Percentiles rank a stretch among this genome's conserved stretches.
phyloP scores from a whole-genome alignment of 805 yeast genomes.

The Peterozyma toletana region DNA sequence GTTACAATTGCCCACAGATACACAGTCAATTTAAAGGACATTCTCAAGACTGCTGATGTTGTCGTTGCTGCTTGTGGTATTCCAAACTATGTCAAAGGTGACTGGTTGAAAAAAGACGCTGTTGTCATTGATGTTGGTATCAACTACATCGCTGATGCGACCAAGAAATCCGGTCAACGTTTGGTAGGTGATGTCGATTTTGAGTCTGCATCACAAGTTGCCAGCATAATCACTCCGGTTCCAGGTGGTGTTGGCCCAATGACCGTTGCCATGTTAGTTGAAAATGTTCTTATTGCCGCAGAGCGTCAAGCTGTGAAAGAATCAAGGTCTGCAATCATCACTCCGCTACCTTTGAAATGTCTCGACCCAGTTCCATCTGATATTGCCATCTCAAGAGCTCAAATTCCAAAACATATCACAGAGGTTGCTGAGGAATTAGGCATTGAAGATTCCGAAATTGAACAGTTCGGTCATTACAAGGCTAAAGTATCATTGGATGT shows the following conservation, averaged over 20 bases:
- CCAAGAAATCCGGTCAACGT: constrained; percentile 70
- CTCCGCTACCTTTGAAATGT: constrained; percentile 51
- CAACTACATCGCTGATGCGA: constrained; percentile 72
- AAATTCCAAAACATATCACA: constrained; percentile 62
- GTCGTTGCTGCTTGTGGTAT: constrained; percentile 90
- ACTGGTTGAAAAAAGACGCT: constrained; percentile 79
- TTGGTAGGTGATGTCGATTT: constrained; percentile 96
- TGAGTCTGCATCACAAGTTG: constrained; percentile 53
- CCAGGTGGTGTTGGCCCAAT: constrained; percentile 99
- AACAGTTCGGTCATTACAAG: constrained; percentile 68
- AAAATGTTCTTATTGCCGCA: constrained; percentile 79
- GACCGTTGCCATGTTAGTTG: constrained; percentile 95
- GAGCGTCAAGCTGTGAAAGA: constrained; percentile 34
- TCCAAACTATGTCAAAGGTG: constrained; percentile 79
- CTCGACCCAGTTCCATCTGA: constrained; percentile 74
- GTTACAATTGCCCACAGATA: constrained; percentile 83
- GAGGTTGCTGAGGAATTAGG: constrained; percentile 68
- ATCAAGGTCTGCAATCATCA: constrained; percentile 27
- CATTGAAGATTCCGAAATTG: constrained; percentile 58
- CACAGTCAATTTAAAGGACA: constrained; percentile 50
- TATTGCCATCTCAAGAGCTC: constrained; percentile 70
- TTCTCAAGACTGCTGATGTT: constrained; percentile 68
- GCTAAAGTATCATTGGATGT: constrained; percentile 67
- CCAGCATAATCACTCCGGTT: constrained; percentile 82
- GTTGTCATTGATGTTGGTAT: constrained; percentile 94